phyloP scores from a whole-genome alignment of 345 rosid genomes.

The Eucalyptus decipiens region DNA sequence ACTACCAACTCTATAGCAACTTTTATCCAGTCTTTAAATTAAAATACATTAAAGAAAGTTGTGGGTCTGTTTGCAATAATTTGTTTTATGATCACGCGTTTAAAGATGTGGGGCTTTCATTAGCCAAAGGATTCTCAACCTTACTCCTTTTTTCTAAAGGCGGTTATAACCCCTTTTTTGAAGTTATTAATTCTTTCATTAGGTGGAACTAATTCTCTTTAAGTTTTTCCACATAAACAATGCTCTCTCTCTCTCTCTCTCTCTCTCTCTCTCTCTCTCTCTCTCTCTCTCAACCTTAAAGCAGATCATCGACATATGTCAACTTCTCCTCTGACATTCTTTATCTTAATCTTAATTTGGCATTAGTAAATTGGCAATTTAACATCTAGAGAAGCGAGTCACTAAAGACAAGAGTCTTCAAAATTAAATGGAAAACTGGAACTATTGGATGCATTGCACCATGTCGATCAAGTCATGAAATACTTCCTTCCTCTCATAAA shows the following conservation, averaged over 20 bases:
- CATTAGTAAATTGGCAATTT: not conserved
- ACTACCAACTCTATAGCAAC: not conserved
- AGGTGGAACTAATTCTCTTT: not conserved
- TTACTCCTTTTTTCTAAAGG: not conserved
- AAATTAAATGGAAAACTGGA: not conserved
- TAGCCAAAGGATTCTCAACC: not conserved
- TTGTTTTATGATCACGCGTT: conserved; percentile 23
- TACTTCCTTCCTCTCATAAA: not conserved
- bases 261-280: too few species aligned
- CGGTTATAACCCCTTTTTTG: not conserved
- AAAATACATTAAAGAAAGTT: not conserved
- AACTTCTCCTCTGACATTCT: not conserved
- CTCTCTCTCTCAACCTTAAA: not conserved
- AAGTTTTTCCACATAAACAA: not conserved
- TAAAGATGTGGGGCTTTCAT: conserved; percentile 15
- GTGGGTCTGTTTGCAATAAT: not conserved
- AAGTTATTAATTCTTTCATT: not conserved
- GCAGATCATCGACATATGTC: not conserved
- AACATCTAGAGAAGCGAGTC: not conserved
- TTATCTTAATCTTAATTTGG: not conserved
- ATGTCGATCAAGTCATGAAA: not conserved
- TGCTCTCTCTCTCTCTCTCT: not conserved
- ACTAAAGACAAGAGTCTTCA: not conserved
- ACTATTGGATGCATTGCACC: not conserved
- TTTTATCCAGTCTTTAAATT: not conserved